A percentile compares a stretch with the other conserved stretches of the same genome.
Conservation (phyloP, 306 rosid species). For the Oemleria cerasiformis region DNA sequence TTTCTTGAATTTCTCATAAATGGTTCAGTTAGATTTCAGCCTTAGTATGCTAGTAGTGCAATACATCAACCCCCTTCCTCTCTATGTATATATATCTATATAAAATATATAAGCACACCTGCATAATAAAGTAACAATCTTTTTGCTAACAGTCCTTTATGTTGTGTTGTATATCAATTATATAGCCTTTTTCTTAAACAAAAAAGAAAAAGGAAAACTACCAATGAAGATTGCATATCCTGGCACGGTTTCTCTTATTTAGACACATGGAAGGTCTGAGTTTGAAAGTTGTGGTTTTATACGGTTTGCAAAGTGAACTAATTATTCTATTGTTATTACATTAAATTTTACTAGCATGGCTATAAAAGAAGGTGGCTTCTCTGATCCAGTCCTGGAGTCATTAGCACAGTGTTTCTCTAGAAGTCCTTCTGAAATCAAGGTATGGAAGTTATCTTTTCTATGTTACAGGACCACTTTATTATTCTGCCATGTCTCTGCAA, state of each 20-base stretch:
- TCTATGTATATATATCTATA: too few species aligned
- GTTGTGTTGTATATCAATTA: too few species aligned
- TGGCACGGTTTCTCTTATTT: background rate
- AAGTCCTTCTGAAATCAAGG: constrained; percentile 74
- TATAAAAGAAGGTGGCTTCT: constrained; percentile 62
- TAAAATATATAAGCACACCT: too few species aligned
- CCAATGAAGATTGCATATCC: too few species aligned
- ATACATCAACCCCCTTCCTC: too few species aligned
- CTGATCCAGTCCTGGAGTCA: constrained; percentile 68
- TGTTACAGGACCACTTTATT: constrained; percentile 11
- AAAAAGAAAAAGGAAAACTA: too few species aligned
- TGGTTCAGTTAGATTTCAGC: too few species aligned
- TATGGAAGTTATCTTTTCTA: constrained; percentile 21
- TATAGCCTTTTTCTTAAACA: too few species aligned
- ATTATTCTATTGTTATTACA: constrained; percentile 25
- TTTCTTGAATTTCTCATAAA: too few species aligned
- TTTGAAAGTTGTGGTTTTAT: constrained; percentile 4
- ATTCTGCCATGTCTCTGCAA: constrained; percentile 24
- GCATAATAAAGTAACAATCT: too few species aligned
- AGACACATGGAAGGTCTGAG: background rate
- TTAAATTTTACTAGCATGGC: constrained; percentile 65
- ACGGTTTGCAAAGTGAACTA: constrained; percentile 17
- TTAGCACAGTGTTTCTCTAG: constrained; percentile 81
- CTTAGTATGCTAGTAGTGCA: too few species aligned
- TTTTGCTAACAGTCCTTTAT: too few species aligned